Base-by-base conservation (phyloP, 208 protist species). In the Leishmania lainsoni region DNA sequence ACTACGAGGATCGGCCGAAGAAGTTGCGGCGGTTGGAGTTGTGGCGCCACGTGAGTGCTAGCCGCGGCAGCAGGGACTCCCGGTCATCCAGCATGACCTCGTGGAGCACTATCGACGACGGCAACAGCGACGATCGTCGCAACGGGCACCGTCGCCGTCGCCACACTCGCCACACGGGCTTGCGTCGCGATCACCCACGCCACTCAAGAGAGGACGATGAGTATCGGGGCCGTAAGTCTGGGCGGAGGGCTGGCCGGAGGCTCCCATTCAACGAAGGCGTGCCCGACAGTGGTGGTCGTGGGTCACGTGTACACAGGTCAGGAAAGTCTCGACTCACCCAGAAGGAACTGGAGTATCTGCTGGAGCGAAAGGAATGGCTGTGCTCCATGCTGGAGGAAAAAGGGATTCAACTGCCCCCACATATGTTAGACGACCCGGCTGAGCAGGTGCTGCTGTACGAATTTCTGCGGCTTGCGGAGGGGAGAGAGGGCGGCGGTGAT, bases 361-460 rank as follows among this genome's bases (percentile, higher is more conserved):
- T 52, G 42, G 56, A 42, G 20, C 81, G 87, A 51, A 92, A 90
- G 56, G 74, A 82, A 20, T 90, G 81, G 78, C 84, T 96, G 66
- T 81, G 89, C 66, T 35, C 74, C 6, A 68, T 80, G 45, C 83
- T 96, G 26, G 81, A 81, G 29, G 71, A 77, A 42, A 88, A 91
- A 26, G 90, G 90, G 29, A 89, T 95, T 42, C 42, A 80, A 8
- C 78, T 96, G 61, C 72, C 78, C 6, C 71, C 80, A 48, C 78
- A 86, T 0, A 75, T 87, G 39, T 89, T 93, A 45, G 83, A 83
- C 58, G 84, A 91, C 45, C 80, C 73, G 1, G 70, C 78, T 8
- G 84, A 91, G 81, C 79, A 85, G 68, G 75, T 80, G 69, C 39
- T 95, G 70, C 74, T 95, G 17, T 91, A 89, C 59, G 79, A 92